phyloP scores from a whole-genome alignment of 441 rosid genomes.

The Mallotus japonicus region DNA sequence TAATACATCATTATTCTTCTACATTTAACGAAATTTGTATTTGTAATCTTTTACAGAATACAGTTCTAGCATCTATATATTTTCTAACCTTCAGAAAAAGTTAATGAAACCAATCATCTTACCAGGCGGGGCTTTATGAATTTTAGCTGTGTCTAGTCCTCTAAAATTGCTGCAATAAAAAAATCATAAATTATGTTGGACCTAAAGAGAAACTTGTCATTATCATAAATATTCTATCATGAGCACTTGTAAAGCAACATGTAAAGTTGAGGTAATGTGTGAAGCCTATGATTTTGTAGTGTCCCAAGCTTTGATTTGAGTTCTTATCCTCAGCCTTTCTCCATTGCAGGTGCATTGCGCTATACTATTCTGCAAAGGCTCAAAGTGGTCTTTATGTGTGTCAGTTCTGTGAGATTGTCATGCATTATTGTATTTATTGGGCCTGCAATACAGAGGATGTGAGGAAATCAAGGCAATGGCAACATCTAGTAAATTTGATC shows the following conservation, averaged over 20 bases:
- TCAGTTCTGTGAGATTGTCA: constrained; percentile 52
- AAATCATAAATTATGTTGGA: background rate
- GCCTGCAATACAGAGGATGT: constrained; percentile 48
- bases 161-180: constrained; percentile 11
- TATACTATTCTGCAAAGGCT: constrained; percentile 30
- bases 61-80: background rate
- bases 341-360: constrained; percentile 47
- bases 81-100: background rate
- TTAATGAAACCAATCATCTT: background rate
- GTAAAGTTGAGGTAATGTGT: constrained; percentile 15
- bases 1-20: background rate
- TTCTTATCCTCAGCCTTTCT: constrained; percentile 26
- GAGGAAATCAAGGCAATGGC: constrained; percentile 68
- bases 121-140: background rate
- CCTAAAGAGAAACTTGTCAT: background rate
- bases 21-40: background rate
- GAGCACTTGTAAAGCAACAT: background rate
- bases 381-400: constrained; percentile 54
- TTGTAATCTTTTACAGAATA: background rate
- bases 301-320: constrained; percentile 14
- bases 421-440: constrained; percentile 59
- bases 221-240: background rate
- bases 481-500: constrained; percentile 82
- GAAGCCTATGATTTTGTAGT: constrained; percentile 2
- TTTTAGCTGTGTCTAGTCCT: constrained; percentile 10